Evolutionary conservation across 2,329 filamentous ascomycete species (phyloP), one percentile per base, ranked within the genome.

Genomic region (Neopestalotiopsis rosae): DNA sequence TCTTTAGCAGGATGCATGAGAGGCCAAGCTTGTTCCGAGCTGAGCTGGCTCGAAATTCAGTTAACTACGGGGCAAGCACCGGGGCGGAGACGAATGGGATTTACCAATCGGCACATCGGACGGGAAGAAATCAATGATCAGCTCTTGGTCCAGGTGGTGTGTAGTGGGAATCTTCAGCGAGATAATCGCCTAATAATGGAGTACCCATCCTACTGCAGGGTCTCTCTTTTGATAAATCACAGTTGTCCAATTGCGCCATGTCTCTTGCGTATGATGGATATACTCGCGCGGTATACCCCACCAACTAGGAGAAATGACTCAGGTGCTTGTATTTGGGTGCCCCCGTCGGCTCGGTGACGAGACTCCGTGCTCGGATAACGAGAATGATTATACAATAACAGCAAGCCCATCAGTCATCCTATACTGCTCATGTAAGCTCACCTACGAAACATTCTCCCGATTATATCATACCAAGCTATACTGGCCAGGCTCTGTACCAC

Each of bases 251-350:
- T 61, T 30, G 59, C 59, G 34, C 34, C 59, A 61, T 61, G 24
- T 59, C 59, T 30, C 32, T 30, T 30, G 34, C 59, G 32, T 34
- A 20, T 42, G 59, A 30, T 61, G 59, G 32, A 61, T 61, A 61
- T 61, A 61, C 32, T 61, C 59, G 38, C n/a, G 20, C n/a, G 30
- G 10, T 59, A 32, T 32, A 61, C 59, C 59, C 59, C 59, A 38
- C 59, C 30, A 59, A 32, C 20, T 30, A 10, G 6, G 13, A 24
- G 30, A 59, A 59, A 59, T 59, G 24, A 32, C 24, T 32, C 57
- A 59, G 30, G 24, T 30, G 24, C 20, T 59, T 32, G 5, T 13
- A 28, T 28, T 52, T 52, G 45, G 45, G 45, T 3, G 24, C 24
- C 24, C 24, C 9, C 34, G n/a, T 52, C 45, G 45, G 45, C 45